Conservation (phyloP, 192 early-diverging fungal species). For the Backusella psychrophila region DNA sequence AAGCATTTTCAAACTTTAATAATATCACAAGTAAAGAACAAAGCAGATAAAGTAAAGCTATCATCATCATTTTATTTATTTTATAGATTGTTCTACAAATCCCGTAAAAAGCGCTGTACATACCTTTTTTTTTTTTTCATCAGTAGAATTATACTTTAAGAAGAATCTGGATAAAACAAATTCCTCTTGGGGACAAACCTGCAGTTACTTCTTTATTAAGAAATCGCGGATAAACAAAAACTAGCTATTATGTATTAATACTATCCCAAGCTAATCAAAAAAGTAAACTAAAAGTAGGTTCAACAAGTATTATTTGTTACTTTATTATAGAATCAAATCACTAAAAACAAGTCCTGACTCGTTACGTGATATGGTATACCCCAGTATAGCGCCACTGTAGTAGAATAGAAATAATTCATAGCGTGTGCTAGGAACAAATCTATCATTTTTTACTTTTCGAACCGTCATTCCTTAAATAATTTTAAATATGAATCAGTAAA, state of each 20-base stretch:
- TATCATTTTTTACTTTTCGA: conserved; percentile 6
- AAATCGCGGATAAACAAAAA: neutral
- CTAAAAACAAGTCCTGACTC: neutral
- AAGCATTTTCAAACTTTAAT: neutral
- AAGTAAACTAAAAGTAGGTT: neutral
- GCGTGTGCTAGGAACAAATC: neutral
- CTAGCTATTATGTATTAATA: neutral
- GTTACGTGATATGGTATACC: conserved; percentile 21
- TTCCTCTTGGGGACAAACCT: neutral
- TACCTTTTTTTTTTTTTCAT: neutral
- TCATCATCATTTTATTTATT: too few species aligned
- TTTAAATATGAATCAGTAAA: neutral
- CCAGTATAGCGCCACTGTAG: conserved; percentile 16
- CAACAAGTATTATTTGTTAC: neutral
- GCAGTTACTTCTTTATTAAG: neutral
- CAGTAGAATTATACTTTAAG: too few species aligned
- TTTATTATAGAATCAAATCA: conserved; percentile 10
- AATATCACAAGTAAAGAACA: neutral
- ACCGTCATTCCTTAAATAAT: conserved; percentile 18
- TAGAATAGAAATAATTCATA: conserved; percentile 26
- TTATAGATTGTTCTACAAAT: too few species aligned
- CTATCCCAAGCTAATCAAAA: neutral
- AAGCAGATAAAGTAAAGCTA: neutral
- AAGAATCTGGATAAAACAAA: too few species aligned
- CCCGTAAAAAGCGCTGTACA: neutral